Conservation (phyloP, 2,329 filamentous ascomycete genomes). For the Fonsecaea monophora region DNA sequence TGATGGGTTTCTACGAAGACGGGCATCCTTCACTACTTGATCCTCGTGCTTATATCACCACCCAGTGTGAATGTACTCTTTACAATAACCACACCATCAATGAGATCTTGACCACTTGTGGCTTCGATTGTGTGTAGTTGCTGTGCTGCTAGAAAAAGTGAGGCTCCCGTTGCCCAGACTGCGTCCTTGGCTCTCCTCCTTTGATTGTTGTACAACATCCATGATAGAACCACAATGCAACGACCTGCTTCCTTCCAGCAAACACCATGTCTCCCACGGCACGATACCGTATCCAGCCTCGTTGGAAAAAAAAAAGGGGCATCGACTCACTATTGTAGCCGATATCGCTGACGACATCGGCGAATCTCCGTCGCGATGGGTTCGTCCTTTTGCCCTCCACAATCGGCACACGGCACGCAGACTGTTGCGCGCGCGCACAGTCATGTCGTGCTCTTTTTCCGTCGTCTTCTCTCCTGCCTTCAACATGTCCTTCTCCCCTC, state of each 20-base stretch:
- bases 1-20: neutral
- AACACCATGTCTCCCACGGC: neutral
- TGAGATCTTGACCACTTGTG: neutral
- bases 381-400: slow-evolving; percentile 11
- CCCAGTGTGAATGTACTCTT: too few relatives aligned
- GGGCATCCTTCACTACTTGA: too few relatives aligned
- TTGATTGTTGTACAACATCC: neutral
- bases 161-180: neutral
- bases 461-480: neutral
- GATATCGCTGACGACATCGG: slow-evolving; percentile 10
- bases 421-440: neutral
- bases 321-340: neutral
- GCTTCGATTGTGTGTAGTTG: neutral
- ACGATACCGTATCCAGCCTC: neutral
- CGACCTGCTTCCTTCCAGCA: neutral
- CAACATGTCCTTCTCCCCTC: neutral
- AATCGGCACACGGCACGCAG: slow-evolving; percentile 19
- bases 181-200: neutral
- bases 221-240: neutral
- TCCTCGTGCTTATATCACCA: too few relatives aligned
- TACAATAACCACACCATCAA: too few relatives aligned
- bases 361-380: slow-evolving; percentile 7
- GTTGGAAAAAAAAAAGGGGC: neutral
- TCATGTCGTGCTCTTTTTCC: neutral
- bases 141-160: neutral